These are phyloP conservation scores for Chalciporus pseudorubinellus DNA, from an alignment of 768 basidiomycete genomes.

Conservation along the genomic window DNA sequence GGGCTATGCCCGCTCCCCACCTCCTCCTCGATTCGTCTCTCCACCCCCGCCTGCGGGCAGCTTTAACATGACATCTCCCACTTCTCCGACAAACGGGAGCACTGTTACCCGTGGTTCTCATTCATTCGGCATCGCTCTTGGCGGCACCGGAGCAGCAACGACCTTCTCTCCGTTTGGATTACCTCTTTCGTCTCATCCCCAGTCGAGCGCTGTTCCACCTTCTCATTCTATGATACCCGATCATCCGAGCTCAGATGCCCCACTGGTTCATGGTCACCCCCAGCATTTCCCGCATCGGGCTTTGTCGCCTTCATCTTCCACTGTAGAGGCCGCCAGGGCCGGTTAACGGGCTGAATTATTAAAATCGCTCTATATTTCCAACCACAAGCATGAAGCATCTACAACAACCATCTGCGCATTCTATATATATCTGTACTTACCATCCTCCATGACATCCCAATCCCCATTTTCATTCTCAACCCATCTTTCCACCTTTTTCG, in stretches of 20 bases:
- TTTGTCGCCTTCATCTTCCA: constrained; percentile 38
- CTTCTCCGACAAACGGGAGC: constrained; percentile 25
- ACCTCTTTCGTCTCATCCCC: constrained; percentile 32
- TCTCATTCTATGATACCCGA: constrained; percentile 38
- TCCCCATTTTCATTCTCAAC: constrained; percentile 24
- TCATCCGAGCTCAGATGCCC: constrained; percentile 31
- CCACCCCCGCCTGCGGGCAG: constrained; percentile 30
- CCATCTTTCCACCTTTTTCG: constrained; percentile 18
- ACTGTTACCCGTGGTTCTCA: constrained; percentile 32
- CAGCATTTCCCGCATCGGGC: constrained; percentile 40
- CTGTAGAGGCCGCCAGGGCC: constrained; percentile 39
- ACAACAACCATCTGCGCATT: constrained; percentile 40
- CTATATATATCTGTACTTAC: constrained; percentile 42
- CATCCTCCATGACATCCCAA: constrained; percentile 32
- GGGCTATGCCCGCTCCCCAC: constrained; percentile 33
- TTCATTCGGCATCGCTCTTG: constrained; percentile 32
- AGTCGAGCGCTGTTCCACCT: constrained; percentile 25
- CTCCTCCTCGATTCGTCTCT: constrained; percentile 34
- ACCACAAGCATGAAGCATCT: constrained; percentile 38
- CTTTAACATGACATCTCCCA: constrained; percentile 26
- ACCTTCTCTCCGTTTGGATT: constrained; percentile 33
- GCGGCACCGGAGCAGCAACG: constrained; percentile 19
- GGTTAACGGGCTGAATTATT: constrained; percentile 39
- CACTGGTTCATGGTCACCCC: constrained; percentile 33
- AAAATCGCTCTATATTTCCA: constrained; percentile 38